Conservation (phyloP, 1,139 yeast genomes). For the Pichia sp. region DNA sequence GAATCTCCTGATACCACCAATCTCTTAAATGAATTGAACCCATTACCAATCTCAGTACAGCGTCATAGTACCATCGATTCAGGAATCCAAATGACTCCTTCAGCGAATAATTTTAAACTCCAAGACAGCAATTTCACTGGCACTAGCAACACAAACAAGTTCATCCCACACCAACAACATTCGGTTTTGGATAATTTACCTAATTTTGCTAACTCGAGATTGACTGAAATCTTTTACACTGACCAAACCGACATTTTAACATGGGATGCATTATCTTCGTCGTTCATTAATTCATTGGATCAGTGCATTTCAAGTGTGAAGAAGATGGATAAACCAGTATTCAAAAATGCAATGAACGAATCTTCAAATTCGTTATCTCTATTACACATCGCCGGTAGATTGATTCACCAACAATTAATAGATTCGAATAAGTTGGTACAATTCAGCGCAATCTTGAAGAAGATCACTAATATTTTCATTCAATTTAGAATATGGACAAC, state of each 20-base stretch:
- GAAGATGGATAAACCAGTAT: conserved; percentile 49
- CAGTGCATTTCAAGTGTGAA: conserved; percentile 47
- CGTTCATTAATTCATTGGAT: conserved; percentile 46
- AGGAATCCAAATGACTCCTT: not conserved
- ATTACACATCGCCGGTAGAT: conserved; percentile 50
- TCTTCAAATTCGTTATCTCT: conserved; percentile 48
- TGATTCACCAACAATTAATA: conserved; percentile 49
- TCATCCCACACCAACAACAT: not conserved
- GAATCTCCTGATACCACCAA: conserved; percentile 26
- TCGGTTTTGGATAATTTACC: conserved; percentile 10
- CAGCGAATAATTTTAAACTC: not conserved
- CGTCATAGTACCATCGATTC: conserved; percentile 3
- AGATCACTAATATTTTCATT: conserved; percentile 52
- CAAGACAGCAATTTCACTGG: not conserved
- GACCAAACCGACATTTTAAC: conserved; percentile 55
- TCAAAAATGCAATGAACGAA: conserved; percentile 49
- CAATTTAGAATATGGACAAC: conserved; percentile 52
- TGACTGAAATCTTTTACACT: conserved; percentile 39
- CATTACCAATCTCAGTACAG: conserved; percentile 19
- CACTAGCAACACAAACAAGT: not conserved
- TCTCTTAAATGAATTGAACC: conserved; percentile 19
- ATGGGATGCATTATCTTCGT: conserved; percentile 54
- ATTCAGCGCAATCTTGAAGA: conserved; percentile 47
- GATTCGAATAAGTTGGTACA: conserved; percentile 44
- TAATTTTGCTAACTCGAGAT: conserved; percentile 6